Evolutionary conservation across 805 yeast species (phyloP), one percentile per base, ranked within the genome.

Genomic region (Candida insectalens): DNA sequence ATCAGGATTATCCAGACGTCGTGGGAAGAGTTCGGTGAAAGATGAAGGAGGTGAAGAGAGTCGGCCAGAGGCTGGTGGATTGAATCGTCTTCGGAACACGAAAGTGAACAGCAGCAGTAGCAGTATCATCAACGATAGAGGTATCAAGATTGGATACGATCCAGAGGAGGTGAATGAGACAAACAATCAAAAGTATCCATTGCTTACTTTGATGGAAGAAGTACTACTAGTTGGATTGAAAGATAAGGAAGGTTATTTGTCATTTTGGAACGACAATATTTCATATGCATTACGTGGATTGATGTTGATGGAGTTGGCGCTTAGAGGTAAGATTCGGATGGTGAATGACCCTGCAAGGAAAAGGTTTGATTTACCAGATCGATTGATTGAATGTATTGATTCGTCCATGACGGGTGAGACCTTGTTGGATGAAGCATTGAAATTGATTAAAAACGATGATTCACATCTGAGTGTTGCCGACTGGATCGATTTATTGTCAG

Each of bases 231-330:
- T 92, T 64, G 98, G 98, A 4, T 69, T 92, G 44, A 88, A 89
- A 52, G 97, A 92, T 59, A 82, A 83, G 47, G 97, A 92, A 59
- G 98, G 98, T 9, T 87, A 89, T 57, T 66, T 92, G 29, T 85
- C 96, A 19, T 92, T 92, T 60, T 92, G 98, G 98, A 92, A 92
- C 55, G 98, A 92, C 59, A 88, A 85, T 59, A 88, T 92, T 35
- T 85, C 96, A 17, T 92, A 92, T 61, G 95, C 96, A 2, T 68
- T 92, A 39, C 76, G 98, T 49, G 98, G 98, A 9, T 82, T 96
- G 55, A 89, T 92, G 39, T 51, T 92, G 35, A 70, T 92, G 54
- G 98, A 92, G 59, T 69, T 92, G 58, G 95, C 96, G 3, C 74
- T 92, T 49, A 74, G 96, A 46, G 88, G 87, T 38, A 83, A 83